Percentiles rank a stretch among this genome's conserved stretches.
Conservation (phyloP, 345 rosid species). For the Cardamine chenopodiifolia region DNA sequence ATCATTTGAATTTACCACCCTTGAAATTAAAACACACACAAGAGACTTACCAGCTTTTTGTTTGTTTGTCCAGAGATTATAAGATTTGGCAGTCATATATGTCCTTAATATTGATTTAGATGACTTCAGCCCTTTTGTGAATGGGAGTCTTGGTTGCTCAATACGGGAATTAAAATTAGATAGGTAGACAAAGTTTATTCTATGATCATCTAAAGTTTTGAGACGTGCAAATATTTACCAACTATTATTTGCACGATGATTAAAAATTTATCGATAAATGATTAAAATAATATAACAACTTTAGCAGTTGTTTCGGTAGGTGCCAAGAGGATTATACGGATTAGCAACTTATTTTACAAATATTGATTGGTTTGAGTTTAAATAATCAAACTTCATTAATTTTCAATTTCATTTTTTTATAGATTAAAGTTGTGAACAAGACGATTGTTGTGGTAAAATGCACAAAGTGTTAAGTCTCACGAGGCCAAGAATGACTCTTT, state of each 20-base stretch:
- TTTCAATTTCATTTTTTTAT: not conserved
- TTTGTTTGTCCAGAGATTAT: no score
- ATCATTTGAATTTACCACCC: not conserved
- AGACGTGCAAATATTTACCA: not conserved
- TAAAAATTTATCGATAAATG: not conserved
- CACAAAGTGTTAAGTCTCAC: not conserved
- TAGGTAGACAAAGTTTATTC: not conserved
- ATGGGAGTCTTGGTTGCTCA: not conserved
- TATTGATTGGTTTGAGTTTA: not conserved
- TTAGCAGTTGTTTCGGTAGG: conserved; percentile 5
- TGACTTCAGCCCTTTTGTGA: not conserved
- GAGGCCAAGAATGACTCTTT: not conserved
- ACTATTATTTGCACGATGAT: not conserved
- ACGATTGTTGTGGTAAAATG: not conserved
- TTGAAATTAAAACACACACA: not conserved
- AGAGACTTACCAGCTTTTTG: not conserved
- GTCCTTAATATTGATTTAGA: not conserved
- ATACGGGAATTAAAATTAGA: not conserved
- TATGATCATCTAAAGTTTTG: not conserved
- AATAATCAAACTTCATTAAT: not conserved
- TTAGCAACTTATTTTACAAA: not conserved
- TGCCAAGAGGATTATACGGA: not conserved
- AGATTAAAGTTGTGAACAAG: not conserved
- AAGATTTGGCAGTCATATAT: not conserved
- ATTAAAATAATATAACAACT: not conserved